Percentiles rank a stretch among this genome's conserved stretches.
Evolutionary conservation across 225 moss, liverwort and hornwort genomes (phyloP).

Genomic region (Straminergon stramineum): DNA sequence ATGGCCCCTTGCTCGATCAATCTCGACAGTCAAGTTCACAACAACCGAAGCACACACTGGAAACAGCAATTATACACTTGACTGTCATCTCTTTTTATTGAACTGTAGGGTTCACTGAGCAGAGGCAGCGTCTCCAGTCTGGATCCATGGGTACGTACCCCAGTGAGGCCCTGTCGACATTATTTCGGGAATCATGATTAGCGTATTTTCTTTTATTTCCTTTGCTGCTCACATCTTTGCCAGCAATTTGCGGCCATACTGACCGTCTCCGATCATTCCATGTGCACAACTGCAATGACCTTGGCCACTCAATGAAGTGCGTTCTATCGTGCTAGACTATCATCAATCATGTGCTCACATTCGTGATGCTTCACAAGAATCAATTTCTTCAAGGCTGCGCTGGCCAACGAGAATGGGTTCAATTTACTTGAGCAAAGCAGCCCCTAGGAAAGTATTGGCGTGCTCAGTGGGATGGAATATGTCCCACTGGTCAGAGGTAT

Average conservation of each 20-base stretch:
- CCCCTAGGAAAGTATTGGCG: slow-evolving; percentile 7
- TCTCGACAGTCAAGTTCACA: not conserved
- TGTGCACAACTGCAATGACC: not conserved
- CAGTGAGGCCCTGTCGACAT: not conserved
- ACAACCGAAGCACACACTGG: not conserved
- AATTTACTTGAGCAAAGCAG: not conserved
- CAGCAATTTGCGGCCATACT: not conserved
- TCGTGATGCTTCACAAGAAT: not conserved
- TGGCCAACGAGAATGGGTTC: not conserved
- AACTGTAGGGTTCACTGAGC: not conserved
- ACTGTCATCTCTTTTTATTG: not conserved
- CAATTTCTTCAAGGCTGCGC: not conserved
- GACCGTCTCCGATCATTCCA: not conserved
- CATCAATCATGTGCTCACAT: not conserved
- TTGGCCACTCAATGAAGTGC: not conserved
- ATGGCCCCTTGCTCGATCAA: not conserved
- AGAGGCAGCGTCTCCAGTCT: not conserved
- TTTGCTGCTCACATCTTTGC: not conserved
- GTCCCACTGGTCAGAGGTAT: slow-evolving; percentile 38
- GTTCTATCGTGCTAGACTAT: too few relatives aligned
- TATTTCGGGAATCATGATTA: not conserved
- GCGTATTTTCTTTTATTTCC: not conserved
- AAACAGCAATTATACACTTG: not conserved
- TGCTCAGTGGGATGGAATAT: slow-evolving; percentile 44
- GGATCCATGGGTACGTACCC: not conserved